Percentiles rank a stretch among this genome's conserved stretches.
Evolutionary conservation across 441 rosid species (phyloP).

Genomic region (Populus hybrid): DNA sequence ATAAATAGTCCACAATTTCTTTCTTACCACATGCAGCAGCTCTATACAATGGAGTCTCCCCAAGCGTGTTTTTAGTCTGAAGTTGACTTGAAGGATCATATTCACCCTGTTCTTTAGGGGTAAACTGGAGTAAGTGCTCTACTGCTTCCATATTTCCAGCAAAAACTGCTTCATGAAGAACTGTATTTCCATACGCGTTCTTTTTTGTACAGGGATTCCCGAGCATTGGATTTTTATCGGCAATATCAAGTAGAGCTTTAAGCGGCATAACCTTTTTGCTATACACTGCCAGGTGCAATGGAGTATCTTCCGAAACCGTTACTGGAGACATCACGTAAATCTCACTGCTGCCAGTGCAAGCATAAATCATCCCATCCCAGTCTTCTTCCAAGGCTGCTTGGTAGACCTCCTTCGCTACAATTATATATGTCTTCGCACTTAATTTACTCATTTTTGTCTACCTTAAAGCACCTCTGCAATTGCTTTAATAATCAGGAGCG

Average conservation of each 20-base stretch:
- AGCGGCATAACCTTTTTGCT: background rate
- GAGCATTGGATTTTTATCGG: background rate
- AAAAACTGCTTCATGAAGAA: slow-evolving; percentile 19
- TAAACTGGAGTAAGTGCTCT: background rate
- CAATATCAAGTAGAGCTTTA: background rate
- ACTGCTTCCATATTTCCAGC: slow-evolving; percentile 2
- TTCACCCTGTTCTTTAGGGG: background rate
- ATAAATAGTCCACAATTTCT: too few relatives aligned
- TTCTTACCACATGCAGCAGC: too few relatives aligned
- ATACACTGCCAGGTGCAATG: slow-evolving; percentile 6
- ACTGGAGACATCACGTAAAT: background rate
- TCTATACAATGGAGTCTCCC: slow-evolving; percentile 15
- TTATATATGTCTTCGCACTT: too few relatives aligned
- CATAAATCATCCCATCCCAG: background rate
- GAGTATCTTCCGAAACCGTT: background rate
- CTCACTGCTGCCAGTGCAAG: too few relatives aligned
- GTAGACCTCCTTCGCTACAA: background rate
- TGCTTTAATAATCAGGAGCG: too few relatives aligned
- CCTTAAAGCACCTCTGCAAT: too few relatives aligned
- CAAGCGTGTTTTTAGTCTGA: background rate
- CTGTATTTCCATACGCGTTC: slow-evolving; percentile 11
- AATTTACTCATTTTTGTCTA: too few relatives aligned
- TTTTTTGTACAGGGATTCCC: background rate
- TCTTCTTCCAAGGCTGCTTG: background rate
- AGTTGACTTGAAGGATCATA: background rate